These are phyloP conservation scores for Kwoniella dendrophila DNA, from an alignment of 768 basidiomycete species.

Conservation along the genomic window DNA sequence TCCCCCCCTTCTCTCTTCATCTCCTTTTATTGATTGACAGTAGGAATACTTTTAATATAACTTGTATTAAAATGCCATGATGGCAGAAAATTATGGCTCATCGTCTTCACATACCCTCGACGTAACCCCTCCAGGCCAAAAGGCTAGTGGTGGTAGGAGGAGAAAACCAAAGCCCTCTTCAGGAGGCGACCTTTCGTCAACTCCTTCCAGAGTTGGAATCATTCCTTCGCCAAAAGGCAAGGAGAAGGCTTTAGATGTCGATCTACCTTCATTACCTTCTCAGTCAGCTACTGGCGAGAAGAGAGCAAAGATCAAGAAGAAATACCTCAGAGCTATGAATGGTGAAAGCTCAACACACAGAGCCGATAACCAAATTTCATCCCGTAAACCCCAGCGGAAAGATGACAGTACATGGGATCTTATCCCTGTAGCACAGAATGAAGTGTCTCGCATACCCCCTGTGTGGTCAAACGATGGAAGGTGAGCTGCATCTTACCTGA, in stretches of 20 bases:
- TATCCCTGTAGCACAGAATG: slow-evolving; percentile 44
- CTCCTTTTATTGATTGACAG: slow-evolving; percentile 7
- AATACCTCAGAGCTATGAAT: not conserved
- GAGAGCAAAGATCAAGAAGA: slow-evolving; percentile 6
- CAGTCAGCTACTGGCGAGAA: slow-evolving; percentile 1
- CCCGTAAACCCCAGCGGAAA: slow-evolving; percentile 7
- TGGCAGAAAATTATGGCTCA: slow-evolving; percentile 25
- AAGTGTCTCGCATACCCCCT: slow-evolving; percentile 60
- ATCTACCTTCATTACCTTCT: not conserved
- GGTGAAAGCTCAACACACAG: slow-evolving; percentile 17
- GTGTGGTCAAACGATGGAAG: slow-evolving; percentile 86
- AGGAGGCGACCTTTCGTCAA: not conserved
- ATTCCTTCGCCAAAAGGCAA: slow-evolving; percentile 19
- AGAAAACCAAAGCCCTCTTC: not conserved
- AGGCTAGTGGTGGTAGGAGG: slow-evolving; percentile 3
- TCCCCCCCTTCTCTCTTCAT: not conserved
- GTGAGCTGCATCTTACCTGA: slow-evolving; percentile 58
- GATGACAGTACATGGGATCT: slow-evolving; percentile 33
- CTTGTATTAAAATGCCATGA: slow-evolving; percentile 20
- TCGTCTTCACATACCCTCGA: slow-evolving; percentile 11
- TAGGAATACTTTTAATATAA: slow-evolving; percentile 5
- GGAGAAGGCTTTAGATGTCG: slow-evolving; percentile 23
- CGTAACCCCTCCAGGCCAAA: slow-evolving; percentile 8
- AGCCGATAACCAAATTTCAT: not conserved
- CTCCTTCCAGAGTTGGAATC: not conserved